Evolutionary conservation across 495 filamentous ascomycete species (phyloP), one percentile per base, ranked within the genome.

Genomic region (Choiromyces venosus): DNA sequence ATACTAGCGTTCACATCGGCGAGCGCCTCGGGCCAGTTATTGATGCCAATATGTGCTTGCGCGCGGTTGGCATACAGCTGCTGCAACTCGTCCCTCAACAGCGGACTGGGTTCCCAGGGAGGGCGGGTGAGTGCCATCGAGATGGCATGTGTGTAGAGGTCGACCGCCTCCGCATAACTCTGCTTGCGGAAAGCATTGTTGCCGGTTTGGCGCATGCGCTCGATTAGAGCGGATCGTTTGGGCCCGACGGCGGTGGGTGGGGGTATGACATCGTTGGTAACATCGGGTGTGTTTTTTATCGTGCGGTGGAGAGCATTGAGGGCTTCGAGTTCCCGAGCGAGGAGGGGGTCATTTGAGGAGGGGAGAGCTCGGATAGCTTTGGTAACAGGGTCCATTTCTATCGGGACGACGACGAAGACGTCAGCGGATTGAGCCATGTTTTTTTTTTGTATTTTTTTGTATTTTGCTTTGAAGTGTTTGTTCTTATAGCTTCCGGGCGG

Each of bases 181-280:
- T 86, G 85, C 82, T 94, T 93, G 81, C 91, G 90, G 85, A 91
- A 93, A 78, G 90, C 88, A 68, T 85, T 82, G 86, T 97, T 97
- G 76, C 91, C 95, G 68, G 85, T 86, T 79, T 97, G 94, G 83
- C 93, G 92, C 76, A 98, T 91, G 82, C 97, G 98, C 83, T 84
- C 87, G 82, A 98, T 90, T 80, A 93, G 89, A 44, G 91, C 92
- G 79, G 86, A 87, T 73, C 93, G 92, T 83, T 96, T 94, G 37
- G 91, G 93, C 85, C 92, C 92, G 44, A 92, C 88, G 71, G 93
- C 91, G 35, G 93, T 83, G 0, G 93, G 92, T 0, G 93, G 89
- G 0, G 92, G 93, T 0, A 93, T 92, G 78, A 89, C 84, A 66
- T 87, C 85, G 71, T 91, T 86, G 65, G 82, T 78, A 80, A 92